phyloP scores from a whole-genome alignment of 129 eudicot genomes.

The Ambrosia trifida region DNA sequence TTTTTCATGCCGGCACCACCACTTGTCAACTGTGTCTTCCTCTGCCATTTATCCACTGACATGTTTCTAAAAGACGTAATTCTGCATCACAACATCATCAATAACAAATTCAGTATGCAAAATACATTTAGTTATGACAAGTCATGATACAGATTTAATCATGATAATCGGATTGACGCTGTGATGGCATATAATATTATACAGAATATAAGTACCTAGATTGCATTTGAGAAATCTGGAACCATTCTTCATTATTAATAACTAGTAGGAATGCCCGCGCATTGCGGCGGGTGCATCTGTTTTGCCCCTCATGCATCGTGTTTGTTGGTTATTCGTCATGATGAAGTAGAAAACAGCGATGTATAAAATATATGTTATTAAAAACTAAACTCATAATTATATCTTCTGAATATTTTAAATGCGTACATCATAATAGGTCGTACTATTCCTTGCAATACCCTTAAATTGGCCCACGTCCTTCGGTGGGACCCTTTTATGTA shows the following conservation, averaged over 20 bases:
- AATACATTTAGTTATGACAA: background rate
- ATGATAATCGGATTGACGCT: slow-evolving; percentile 6
- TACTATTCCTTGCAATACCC: too few relatives aligned
- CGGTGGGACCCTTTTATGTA: too few relatives aligned
- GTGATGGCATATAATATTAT: background rate
- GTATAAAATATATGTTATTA: too few relatives aligned
- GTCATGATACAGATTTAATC: slow-evolving; percentile 9
- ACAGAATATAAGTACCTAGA: slow-evolving; percentile 56
- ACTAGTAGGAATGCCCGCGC: too few relatives aligned
- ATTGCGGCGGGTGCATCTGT: too few relatives aligned
- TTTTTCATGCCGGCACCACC: slow-evolving; percentile 80
- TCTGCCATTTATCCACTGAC: slow-evolving; percentile 91
- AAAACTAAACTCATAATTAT: too few relatives aligned
- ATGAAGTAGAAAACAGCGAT: too few relatives aligned
- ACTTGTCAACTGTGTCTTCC: slow-evolving; percentile 76
- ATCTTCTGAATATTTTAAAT: too few relatives aligned
- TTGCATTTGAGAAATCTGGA: slow-evolving; percentile 73
- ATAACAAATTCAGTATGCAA: background rate
- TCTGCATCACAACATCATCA: slow-evolving; percentile 33
- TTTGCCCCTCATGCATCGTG: too few relatives aligned
- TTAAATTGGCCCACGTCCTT: too few relatives aligned
- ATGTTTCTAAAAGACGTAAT: slow-evolving; percentile 63
- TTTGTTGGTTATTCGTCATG: too few relatives aligned
- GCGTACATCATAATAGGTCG: too few relatives aligned
- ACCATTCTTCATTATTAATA: slow-evolving; percentile 90